A percentile compares a stretch with the other conserved stretches of the same genome.
phyloP scores from a whole-genome alignment of 164 flowering plant species.

The Piper longum region DNA sequence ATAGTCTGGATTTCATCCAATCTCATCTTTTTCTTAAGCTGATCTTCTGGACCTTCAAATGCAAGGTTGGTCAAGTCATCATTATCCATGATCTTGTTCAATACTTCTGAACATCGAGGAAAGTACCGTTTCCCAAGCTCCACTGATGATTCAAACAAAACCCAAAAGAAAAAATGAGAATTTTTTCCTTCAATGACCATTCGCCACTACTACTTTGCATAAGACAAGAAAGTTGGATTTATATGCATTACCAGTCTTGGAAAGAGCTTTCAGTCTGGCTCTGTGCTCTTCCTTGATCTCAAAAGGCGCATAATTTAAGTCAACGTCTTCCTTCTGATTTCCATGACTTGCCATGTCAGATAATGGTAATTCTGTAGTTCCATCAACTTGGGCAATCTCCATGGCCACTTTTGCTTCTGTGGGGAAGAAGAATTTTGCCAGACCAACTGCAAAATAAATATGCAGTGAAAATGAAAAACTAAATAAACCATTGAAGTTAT shows the following conservation, averaged over 20 bases:
- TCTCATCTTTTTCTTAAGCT: slow-evolving; percentile 34
- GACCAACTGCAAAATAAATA: slow-evolving; percentile 33
- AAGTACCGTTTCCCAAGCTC: slow-evolving; percentile 76
- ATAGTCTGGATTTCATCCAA: slow-evolving; percentile 55
- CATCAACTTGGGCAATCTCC: slow-evolving; percentile 78
- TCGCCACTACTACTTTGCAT: neutral
- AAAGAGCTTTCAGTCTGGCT: slow-evolving; percentile 50
- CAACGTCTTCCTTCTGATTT: slow-evolving; percentile 33
- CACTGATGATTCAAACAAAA: slow-evolving; percentile 25
- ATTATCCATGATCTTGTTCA: slow-evolving; percentile 62
- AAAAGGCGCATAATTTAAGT: slow-evolving; percentile 75
- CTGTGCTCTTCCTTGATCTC: slow-evolving; percentile 60
- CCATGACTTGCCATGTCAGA: slow-evolving; percentile 12
- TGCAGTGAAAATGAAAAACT: neutral
- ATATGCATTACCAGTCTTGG: slow-evolving; percentile 53
- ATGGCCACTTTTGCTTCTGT: slow-evolving; percentile 77
- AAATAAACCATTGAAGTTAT: neutral
- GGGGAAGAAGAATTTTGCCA: slow-evolving; percentile 70
- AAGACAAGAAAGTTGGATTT: neutral
- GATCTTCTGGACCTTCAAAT: slow-evolving; percentile 31
- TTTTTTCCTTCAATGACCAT: too few relatives aligned
- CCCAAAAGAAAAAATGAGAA: neutral
- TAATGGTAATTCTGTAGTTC: slow-evolving; percentile 43
- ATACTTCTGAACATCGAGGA: slow-evolving; percentile 72
- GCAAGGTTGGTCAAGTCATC: slow-evolving; percentile 43